Evolutionary conservation across 768 basidiomycete species (phyloP).

Genomic region (Pulveroboletus frians): DNA sequence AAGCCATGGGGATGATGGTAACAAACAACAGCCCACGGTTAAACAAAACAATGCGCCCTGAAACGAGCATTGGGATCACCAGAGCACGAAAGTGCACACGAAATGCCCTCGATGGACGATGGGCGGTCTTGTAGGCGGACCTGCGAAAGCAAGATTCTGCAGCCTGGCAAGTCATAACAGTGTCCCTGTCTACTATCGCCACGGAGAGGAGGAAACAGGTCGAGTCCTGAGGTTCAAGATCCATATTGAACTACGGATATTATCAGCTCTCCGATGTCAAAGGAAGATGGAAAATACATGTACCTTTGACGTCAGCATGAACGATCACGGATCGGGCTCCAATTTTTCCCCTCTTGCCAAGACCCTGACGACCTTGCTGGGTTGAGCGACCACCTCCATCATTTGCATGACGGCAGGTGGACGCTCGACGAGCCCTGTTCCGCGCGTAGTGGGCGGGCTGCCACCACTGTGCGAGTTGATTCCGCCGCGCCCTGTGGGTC

Average conservation of each 20-base stretch:
- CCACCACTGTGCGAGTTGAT: slow-evolving; percentile 22
- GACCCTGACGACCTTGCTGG: slow-evolving; percentile 70
- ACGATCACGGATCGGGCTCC: slow-evolving; percentile 42
- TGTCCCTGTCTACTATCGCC: slow-evolving; percentile 20
- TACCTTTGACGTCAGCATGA: slow-evolving; percentile 11
- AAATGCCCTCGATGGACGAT: slow-evolving; percentile 22
- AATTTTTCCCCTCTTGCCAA: slow-evolving; percentile 83
- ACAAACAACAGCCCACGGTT: slow-evolving; percentile 13
- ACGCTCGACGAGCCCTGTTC: slow-evolving; percentile 61
- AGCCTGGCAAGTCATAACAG: slow-evolving; percentile 21
- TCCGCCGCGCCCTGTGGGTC: slow-evolving; percentile 25
- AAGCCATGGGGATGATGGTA: slow-evolving; percentile 9
- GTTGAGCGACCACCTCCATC: slow-evolving; percentile 73
- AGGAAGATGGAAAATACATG: not conserved
- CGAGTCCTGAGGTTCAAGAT: slow-evolving; percentile 18
- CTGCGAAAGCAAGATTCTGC: slow-evolving; percentile 19
- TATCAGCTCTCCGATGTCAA: not conserved
- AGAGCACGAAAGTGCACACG: slow-evolving; percentile 22
- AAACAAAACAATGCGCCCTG: slow-evolving; percentile 21
- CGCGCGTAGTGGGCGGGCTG: slow-evolving; percentile 17
- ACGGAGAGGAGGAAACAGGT: slow-evolving; percentile 15
- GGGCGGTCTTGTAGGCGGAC: slow-evolving; percentile 13
- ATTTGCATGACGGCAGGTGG: slow-evolving; percentile 75
- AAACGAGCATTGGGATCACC: slow-evolving; percentile 14
- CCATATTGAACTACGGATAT: slow-evolving; percentile 8